Percentiles rank a stretch among this genome's conserved stretches.
phyloP scores from a whole-genome alignment of 306 rosid species.

The Lathyrus aphaca region DNA sequence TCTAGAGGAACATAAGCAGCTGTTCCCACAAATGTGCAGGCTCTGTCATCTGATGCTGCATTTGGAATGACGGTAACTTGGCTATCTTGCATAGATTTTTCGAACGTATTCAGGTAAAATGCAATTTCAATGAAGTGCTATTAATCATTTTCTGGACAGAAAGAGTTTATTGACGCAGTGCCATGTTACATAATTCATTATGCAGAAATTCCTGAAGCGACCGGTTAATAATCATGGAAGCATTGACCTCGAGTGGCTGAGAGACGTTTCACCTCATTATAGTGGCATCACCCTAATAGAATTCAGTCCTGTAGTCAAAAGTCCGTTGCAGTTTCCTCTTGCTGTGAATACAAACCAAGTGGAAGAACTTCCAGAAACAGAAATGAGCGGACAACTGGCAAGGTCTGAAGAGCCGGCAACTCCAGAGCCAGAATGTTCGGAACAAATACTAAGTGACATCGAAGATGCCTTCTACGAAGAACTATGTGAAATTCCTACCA shows the following conservation, averaged over 20 bases:
- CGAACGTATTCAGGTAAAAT: conserved; percentile 78
- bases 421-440: too few species aligned
- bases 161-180: conserved; percentile 31
- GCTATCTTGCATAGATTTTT: conserved; percentile 96
- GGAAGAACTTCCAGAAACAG: too few species aligned
- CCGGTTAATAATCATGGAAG: conserved; percentile 82
- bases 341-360: too few species aligned
- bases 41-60: conserved; percentile 97
- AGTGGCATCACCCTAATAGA: too few species aligned
- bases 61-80: conserved; percentile 92
- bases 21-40: conserved; percentile 99
- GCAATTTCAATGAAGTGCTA: conserved; percentile 20
- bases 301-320: too few species aligned
- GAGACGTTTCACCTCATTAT: too few species aligned
- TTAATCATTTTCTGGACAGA: conserved; percentile 26
- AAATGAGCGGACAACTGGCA: too few species aligned
- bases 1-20: conserved; percentile 99
- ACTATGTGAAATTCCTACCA: conserved; percentile 78
- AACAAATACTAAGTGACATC: too few species aligned
- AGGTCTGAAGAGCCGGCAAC: too few species aligned
- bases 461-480: conserved; percentile 77
- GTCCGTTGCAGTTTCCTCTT: too few species aligned
- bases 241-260: too few species aligned
- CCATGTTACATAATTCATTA: conserved; percentile 41
- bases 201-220: conserved; percentile 86